Conservation (phyloP, 73 alveolate species). For the Paramecium pentaurelia region DNA sequence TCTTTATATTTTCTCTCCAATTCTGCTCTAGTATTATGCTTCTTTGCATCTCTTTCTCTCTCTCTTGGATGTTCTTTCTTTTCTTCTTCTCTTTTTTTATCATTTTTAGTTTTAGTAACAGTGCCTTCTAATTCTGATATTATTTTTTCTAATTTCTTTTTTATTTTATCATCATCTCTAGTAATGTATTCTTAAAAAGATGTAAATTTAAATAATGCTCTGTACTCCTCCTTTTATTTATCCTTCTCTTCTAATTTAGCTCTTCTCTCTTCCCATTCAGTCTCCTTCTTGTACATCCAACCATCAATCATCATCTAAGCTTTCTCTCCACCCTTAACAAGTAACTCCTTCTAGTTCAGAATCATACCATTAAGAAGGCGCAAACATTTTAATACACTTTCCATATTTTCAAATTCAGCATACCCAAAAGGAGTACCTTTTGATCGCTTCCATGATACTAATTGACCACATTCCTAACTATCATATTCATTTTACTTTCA, state of each 20-base stretch:
- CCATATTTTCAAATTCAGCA: conserved; percentile 44
- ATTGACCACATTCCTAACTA: conserved; percentile 44
- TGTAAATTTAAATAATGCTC: not conserved
- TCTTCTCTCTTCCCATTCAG: conserved; percentile 43
- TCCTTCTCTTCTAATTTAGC: conserved; percentile 11
- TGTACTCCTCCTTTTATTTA: not conserved
- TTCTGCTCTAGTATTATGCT: not conserved
- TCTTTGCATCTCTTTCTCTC: conserved; percentile 37
- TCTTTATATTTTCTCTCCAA: conserved; percentile 44
- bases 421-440: conserved; percentile 40
- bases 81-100: conserved; percentile 42
- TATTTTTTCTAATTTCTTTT: not conserved
- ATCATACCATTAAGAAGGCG: conserved; percentile 37
- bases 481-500: not conserved
- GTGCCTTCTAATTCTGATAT: conserved; percentile 40
- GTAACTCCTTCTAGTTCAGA: not conserved
- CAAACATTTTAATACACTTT: conserved; percentile 31
- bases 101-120: conserved; percentile 34
- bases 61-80: conserved; percentile 48
- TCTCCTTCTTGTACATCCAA: conserved; percentile 28
- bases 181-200: conserved; percentile 1
- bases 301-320: conserved; percentile 40
- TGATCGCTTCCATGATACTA: conserved; percentile 34
- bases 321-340: conserved; percentile 25
- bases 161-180: conserved; percentile 41